phyloP scores from a whole-genome alignment of 345 rosid species.

The Sisymbrium altissimum region DNA sequence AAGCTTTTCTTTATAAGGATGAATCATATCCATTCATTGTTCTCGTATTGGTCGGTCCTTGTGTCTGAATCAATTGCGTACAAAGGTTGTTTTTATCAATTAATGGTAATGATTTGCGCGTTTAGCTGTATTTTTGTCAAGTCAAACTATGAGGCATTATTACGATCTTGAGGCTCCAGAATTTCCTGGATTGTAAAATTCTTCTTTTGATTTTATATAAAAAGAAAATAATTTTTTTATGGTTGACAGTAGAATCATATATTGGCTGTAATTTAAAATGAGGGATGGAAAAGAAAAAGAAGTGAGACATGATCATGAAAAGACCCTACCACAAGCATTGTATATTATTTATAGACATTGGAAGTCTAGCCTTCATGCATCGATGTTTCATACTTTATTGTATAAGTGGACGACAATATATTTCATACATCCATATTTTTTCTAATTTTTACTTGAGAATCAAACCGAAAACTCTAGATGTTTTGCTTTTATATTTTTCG shows the following conservation, averaged over 20 bases:
- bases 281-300: slow-evolving; percentile 3
- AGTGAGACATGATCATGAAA: slow-evolving; percentile 31
- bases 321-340: slow-evolving; percentile 36
- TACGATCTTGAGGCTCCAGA: slow-evolving; percentile 22
- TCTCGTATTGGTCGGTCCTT: slow-evolving; percentile 20
- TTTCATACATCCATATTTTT: background rate
- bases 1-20: background rate
- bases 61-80: slow-evolving; percentile 26
- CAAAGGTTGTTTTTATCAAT: background rate
- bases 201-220: background rate
- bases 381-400: slow-evolving; percentile 29
- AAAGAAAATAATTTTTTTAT: background rate
- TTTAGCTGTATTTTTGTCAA: background rate
- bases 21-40: slow-evolving; percentile 14
- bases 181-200: background rate
- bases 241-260: background rate
- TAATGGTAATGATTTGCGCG: slow-evolving; percentile 15
- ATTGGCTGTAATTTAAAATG: slow-evolving; percentile 1
- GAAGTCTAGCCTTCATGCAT: slow-evolving; percentile 39
- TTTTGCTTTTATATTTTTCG: background rate
- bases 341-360: slow-evolving; percentile 24
- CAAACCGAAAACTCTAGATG: slow-evolving; percentile 14
- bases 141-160: slow-evolving; percentile 20
- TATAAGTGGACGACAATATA: slow-evolving; percentile 33
- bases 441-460: background rate